phyloP scores from a whole-genome alignment of 768 basidiomycete species.

The Termitomyces sp. region DNA sequence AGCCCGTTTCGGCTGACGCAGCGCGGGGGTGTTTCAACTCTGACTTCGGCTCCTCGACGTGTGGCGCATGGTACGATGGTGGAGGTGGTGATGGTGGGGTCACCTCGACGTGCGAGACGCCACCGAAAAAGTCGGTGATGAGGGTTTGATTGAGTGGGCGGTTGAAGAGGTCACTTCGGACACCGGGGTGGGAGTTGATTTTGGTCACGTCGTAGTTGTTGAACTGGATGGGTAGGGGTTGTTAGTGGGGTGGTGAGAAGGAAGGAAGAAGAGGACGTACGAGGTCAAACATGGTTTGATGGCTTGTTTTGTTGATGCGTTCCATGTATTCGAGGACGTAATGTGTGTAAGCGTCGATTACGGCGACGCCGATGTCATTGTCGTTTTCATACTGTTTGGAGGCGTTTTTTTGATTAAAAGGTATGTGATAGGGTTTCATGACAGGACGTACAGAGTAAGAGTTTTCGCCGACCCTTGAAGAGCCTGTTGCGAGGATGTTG shows the following conservation, averaged over 20 bases:
- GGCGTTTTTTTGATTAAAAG: too few species aligned
- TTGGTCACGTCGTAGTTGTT: slow-evolving; percentile 67
- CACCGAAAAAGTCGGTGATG: slow-evolving; percentile 87
- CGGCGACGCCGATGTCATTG: slow-evolving; percentile 89
- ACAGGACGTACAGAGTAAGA: slow-evolving; percentile 83
- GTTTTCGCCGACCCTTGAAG: slow-evolving; percentile 79
- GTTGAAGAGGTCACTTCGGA: slow-evolving; percentile 78
- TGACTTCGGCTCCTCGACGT: not conserved
- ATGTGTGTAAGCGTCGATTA: slow-evolving; percentile 95
- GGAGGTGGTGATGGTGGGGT: not conserved
- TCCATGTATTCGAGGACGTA: slow-evolving; percentile 90
- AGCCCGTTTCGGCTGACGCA: too few species aligned
- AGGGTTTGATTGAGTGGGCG: slow-evolving; percentile 58
- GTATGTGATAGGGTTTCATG: too few species aligned
- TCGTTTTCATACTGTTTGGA: slow-evolving; percentile 81
- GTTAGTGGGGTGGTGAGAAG: not conserved
- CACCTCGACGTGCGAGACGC: slow-evolving; percentile 84
- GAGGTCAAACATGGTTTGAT: slow-evolving; percentile 75
- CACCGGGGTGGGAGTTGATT: slow-evolving; percentile 86
- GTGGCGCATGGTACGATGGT: too few species aligned
- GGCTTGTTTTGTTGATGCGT: slow-evolving; percentile 86
- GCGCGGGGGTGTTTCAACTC: too few species aligned
- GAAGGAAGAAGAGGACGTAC: slow-evolving; percentile 41
- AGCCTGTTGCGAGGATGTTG: slow-evolving; percentile 89
- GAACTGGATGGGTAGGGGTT: slow-evolving; percentile 54